phyloP scores from a whole-genome alignment of 176 grass and related monocot species.

The Juncus effusus region DNA sequence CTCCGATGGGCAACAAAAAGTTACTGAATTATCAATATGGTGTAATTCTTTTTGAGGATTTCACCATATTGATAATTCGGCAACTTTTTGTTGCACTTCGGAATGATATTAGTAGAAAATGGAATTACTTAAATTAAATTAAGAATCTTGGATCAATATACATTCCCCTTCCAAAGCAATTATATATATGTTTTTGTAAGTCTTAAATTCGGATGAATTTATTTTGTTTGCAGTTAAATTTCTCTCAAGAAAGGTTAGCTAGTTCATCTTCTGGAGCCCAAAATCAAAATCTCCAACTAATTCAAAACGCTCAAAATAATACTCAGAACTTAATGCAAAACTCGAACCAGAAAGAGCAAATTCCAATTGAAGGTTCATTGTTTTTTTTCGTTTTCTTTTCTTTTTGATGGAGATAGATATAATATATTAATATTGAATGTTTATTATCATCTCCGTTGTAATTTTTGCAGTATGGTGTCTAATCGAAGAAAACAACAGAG shows the following conservation, averaged over 20 bases:
- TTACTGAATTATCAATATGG: too few relatives aligned
- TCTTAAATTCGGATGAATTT: too few relatives aligned
- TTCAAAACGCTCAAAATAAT: not conserved
- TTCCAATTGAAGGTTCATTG: constrained; percentile 15
- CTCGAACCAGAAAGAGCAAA: not conserved
- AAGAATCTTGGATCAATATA: too few relatives aligned
- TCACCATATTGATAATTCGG: too few relatives aligned
- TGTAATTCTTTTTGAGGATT: too few relatives aligned
- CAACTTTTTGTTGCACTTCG: too few relatives aligned
- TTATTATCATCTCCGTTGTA: not conserved
- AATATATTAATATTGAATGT: not conserved
- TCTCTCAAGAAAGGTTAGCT: constrained; percentile 11
- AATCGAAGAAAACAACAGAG: constrained; percentile 23
- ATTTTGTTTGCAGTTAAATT: not conserved
- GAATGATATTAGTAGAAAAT: too few relatives aligned
- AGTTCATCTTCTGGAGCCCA: constrained; percentile 17
- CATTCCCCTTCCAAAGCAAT: too few relatives aligned
- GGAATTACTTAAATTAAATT: too few relatives aligned
- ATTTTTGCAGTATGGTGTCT: constrained; percentile 6
- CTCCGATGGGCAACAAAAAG: too few relatives aligned
- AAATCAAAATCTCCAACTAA: constrained; percentile 13
- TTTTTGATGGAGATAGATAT: not conserved
- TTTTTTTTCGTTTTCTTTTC: not conserved
- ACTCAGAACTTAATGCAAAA: constrained; percentile 11
- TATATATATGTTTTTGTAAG: too few relatives aligned